A percentile compares a stretch with the other conserved stretches of the same genome.
These are phyloP conservation scores for Sugiyamaella smithiae DNA, from an alignment of 805 yeast genomes.

Conservation along the genomic window DNA sequence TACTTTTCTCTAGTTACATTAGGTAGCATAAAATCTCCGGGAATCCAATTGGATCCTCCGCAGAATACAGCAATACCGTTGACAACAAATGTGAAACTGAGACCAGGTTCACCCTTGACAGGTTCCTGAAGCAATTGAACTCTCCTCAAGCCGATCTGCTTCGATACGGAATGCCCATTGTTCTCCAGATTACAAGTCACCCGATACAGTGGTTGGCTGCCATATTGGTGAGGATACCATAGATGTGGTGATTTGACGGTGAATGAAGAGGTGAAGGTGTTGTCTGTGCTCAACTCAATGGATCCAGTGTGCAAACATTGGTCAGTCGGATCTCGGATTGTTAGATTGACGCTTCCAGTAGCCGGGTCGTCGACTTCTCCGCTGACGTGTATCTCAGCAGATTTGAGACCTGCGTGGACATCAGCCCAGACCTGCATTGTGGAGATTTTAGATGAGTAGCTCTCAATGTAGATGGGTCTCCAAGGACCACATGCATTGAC, in stretches of 20 bases:
- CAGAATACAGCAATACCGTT: slow-evolving; percentile 39
- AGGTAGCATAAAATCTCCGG: slow-evolving; percentile 41
- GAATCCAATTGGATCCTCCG: slow-evolving; percentile 49
- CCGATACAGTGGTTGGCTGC: slow-evolving; percentile 37
- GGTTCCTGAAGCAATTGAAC: slow-evolving; percentile 42
- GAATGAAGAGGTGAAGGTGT: background rate
- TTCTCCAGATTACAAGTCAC: slow-evolving; percentile 13
- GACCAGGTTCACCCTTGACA: slow-evolving; percentile 34
- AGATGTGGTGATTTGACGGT: slow-evolving; percentile 32
- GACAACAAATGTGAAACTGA: slow-evolving; percentile 41
- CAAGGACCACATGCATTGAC: slow-evolving; percentile 46
- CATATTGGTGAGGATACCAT: slow-evolving; percentile 44
- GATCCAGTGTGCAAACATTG: background rate
- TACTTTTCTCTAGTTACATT: slow-evolving; percentile 35
- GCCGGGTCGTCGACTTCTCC: background rate
- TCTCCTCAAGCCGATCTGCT: slow-evolving; percentile 40
- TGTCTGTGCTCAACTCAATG: background rate
- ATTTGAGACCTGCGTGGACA: background rate
- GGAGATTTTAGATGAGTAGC: slow-evolving; percentile 22
- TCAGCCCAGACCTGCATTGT: slow-evolving; percentile 17
- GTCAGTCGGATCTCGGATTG: background rate
- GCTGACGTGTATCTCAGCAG: background rate
- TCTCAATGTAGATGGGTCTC: slow-evolving; percentile 36
- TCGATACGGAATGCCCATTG: slow-evolving; percentile 5
- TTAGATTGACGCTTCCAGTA: background rate